phyloP scores from a whole-genome alignment of 108 stramenopile species.

The Asterionellopsis glacialis region DNA sequence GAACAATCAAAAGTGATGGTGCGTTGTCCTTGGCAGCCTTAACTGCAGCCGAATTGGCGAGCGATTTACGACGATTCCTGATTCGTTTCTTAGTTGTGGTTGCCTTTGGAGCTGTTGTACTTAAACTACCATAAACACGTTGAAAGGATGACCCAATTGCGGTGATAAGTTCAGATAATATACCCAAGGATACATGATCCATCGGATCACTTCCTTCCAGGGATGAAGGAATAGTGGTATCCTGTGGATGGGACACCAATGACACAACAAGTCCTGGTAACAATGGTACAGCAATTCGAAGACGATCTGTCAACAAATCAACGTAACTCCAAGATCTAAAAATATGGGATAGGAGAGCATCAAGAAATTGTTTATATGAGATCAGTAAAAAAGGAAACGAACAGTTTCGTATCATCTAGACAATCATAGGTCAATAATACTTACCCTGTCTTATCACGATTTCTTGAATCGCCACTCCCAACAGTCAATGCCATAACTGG shows the following conservation, averaged over 20 bases:
- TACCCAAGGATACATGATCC: neutral
- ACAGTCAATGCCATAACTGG: conserved; percentile 41
- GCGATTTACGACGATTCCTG: neutral
- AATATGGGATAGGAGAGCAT: too few relatives aligned
- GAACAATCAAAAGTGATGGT: conserved; percentile 30
- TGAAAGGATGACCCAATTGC: conserved; percentile 43
- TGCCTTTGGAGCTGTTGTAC: neutral
- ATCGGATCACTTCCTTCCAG: conserved; percentile 2
- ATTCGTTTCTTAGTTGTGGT: neutral
- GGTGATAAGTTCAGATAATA: conserved; percentile 31
- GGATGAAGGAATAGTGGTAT: conserved; percentile 1
- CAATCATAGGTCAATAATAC: too few relatives aligned
- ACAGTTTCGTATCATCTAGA: too few relatives aligned
- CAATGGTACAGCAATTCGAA: conserved; percentile 69
- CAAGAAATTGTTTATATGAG: too few relatives aligned
- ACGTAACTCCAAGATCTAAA: conserved; percentile 34
- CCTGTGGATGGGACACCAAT: conserved; percentile 36
- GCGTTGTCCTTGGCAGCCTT: conserved; percentile 31
- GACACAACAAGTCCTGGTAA: conserved; percentile 67
- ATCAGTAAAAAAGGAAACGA: too few relatives aligned
- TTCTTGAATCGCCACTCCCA: conserved; percentile 14
- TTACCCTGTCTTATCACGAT: too few relatives aligned
- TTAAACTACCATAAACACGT: conserved; percentile 38
- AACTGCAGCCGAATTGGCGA: neutral
- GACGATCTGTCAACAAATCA: conserved; percentile 62